A percentile compares a stretch with the other conserved stretches of the same genome.
phyloP scores from a whole-genome alignment of 331 rosid species.

The Telfairia occidentalis region DNA sequence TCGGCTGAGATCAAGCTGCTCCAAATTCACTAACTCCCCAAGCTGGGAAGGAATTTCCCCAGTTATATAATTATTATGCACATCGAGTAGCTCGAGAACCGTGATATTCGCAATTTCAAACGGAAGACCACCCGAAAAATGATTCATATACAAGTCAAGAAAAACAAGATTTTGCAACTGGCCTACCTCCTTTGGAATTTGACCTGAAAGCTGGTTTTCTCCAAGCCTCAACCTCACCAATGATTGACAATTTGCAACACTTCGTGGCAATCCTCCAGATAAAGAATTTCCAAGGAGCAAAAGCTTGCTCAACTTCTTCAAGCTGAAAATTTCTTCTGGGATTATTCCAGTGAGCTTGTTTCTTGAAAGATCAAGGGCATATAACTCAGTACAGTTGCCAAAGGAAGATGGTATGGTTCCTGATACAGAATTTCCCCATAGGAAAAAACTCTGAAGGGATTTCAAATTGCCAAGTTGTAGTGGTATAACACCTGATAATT shows the following conservation, averaged over 20 bases:
- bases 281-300: constrained; percentile 77
- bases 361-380: constrained; percentile 81
- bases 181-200: constrained; percentile 74
- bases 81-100: constrained; percentile 78
- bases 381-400: constrained; percentile 75
- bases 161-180: constrained; percentile 67
- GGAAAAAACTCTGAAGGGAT: constrained; percentile 56
- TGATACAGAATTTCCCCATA: constrained; percentile 75
- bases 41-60: constrained; percentile 59
- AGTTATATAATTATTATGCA: constrained; percentile 56
- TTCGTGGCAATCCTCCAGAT: constrained; percentile 48
- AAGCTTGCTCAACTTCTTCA: constrained; percentile 87
- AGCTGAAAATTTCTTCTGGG: constrained; percentile 72
- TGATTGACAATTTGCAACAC: constrained; percentile 62
- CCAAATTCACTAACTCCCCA: constrained; percentile 65
- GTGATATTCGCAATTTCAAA: constrained; percentile 68
- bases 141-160: constrained; percentile 81
- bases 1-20: constrained; percentile 78
- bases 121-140: constrained; percentile 62
- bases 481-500: constrained; percentile 73
- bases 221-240: constrained; percentile 76
- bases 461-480: constrained; percentile 59
- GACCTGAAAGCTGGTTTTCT: constrained; percentile 75
- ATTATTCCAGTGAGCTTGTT: constrained; percentile 73
- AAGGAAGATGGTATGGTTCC: constrained; percentile 78